Evolutionary conservation across 2,329 filamentous ascomycete species (phyloP), one percentile per base, ranked within the genome.

Genomic region (Aureobasidium sp.): DNA sequence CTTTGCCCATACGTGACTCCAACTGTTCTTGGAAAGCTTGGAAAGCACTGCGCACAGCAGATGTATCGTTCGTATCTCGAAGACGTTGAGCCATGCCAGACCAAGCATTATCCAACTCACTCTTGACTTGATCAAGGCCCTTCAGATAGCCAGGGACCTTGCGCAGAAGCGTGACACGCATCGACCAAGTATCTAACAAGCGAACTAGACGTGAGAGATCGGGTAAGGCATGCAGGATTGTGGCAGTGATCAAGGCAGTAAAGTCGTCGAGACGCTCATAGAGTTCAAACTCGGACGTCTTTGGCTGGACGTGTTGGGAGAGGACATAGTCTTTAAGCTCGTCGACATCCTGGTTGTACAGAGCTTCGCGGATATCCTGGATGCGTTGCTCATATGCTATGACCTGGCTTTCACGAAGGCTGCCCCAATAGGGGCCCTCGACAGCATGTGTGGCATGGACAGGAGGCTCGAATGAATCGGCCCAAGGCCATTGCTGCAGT

Each of bases 241-340:
- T 96, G 32, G 92, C 90, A 1, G 94, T 97, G 62, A 97, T 84
- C 51, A 97, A 82, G 27, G 93, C 90, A 9, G 91, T 92, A 69
- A 96, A 85, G 73, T 97, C 94, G 68, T 94, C 91, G 79, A 97
- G 84, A 64, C 66, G 67, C 74, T 60, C 73, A 70, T 48, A 72
- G 64, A 66, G 67, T 75, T 60, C 73, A 70, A 46, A 72, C 70
- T 61, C 70, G 72, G 62, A 60, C 13, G 61, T 41, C 27, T 58
- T 64, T 23, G 64, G 60, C 69, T 65, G 80, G 73, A 88, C 87
- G 77, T 96, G 89, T 69, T 89, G 89, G 73, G 88, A 86, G 65
- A 97, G 78, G 67, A 97, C 89, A 70, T 93, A 89, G 48, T 83
- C 85, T 77, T 99, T 97, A 71, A 99, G 86, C 66, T 95, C 91